These are phyloP conservation scores for Diplodia corticola DNA, from an alignment of 2,329 filamentous ascomycete genomes.

Conservation along the genomic window DNA sequence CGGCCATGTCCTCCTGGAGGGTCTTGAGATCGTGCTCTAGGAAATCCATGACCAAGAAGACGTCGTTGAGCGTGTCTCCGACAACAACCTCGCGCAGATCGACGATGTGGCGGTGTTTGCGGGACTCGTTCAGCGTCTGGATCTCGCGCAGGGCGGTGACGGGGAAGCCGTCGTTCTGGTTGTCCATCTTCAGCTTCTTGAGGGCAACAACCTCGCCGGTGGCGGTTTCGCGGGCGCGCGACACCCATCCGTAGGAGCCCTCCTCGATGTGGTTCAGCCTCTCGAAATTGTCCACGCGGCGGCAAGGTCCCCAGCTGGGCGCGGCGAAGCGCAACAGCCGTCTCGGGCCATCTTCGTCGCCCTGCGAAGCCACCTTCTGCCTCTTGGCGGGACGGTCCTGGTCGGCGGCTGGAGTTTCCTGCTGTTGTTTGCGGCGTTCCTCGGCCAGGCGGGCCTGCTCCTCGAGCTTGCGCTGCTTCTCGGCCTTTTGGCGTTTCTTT, in stretches of 20 bases:
- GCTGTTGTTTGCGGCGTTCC: constrained; percentile 35
- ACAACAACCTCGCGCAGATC: constrained; percentile 80
- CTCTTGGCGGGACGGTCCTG: constrained; percentile 55
- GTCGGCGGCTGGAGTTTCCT: constrained; percentile 23
- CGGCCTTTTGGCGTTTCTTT: constrained; percentile 79
- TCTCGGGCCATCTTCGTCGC: constrained; percentile 38
- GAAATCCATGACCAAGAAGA: constrained; percentile 96
- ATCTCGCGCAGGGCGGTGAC: constrained; percentile 94
- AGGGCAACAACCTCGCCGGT: constrained; percentile 84
- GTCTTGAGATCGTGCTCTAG: constrained; percentile 95
- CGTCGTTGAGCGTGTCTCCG: constrained; percentile 64
- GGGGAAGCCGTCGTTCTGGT: constrained; percentile 76
- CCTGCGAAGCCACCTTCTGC: constrained; percentile 60
- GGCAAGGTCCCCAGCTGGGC: constrained; percentile 67
- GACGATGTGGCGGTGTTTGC: constrained; percentile 76
- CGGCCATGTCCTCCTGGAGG: constrained; percentile 88
- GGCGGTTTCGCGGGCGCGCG: constrained; percentile 71
- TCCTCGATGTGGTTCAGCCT: constrained; percentile 96
- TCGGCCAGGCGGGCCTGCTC: constrained; percentile 40
- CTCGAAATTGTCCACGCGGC: constrained; percentile 84
- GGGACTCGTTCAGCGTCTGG: constrained; percentile 78
- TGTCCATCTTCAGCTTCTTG: constrained; percentile 90
- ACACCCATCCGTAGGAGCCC: constrained; percentile 93
- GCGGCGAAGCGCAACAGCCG: constrained; percentile 71
- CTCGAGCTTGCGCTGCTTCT: constrained; percentile 72